Base-by-base conservation (phyloP, 352 stramenopile genomes). In the Phytophthora tentaculata region DNA sequence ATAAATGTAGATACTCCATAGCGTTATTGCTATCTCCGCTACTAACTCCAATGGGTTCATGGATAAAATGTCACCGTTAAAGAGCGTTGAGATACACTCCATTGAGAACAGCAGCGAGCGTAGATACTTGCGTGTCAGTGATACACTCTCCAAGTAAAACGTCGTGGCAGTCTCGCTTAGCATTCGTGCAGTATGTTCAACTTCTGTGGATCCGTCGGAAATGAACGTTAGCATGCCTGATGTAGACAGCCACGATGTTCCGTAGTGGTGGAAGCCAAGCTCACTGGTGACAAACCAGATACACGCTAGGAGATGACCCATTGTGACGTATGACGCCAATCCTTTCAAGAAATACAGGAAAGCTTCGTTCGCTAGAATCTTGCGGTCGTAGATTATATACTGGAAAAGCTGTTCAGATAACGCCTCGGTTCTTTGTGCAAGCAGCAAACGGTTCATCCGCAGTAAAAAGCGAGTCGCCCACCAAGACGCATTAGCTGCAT, bases 1-100 rank as follows among this genome's bases (percentile, higher is more conserved):
- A 19, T 87, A 91, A 43, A 91, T 85, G 67, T 93, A 90, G 37
- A 90, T 93, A 28, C 81, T 88, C 61, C 66, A 77, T 0, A 91
- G 57, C 6, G 88, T 88, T 32, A 87, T 82, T 5, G 55, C 44
- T 22, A 91, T 85, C 35, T 93, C 84, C 1, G 76, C 69, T 3
- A 86, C 67, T 14, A 90, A 59, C 56, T 93, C 84, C 45, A 87
- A 39, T 4, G 84, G 37, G 49, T 91, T 93, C 71, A 90, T 86
- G 14, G 83, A 91, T 7, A 83, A 41, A 8, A 91, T 88, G 37
- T 93, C 84, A 6, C 77, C 84, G 32, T 93, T 89, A 59, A 84
- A 93, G 4, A 90, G 68, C 16, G 83, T 91, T 23, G 84, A 88
- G 55, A 93, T 89, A 2, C 83, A 92, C 23, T 79, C 75, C 12